These are phyloP conservation scores for Penicillium daleae DNA, from an alignment of 495 filamentous ascomycete genomes.

Conservation along the genomic window DNA sequence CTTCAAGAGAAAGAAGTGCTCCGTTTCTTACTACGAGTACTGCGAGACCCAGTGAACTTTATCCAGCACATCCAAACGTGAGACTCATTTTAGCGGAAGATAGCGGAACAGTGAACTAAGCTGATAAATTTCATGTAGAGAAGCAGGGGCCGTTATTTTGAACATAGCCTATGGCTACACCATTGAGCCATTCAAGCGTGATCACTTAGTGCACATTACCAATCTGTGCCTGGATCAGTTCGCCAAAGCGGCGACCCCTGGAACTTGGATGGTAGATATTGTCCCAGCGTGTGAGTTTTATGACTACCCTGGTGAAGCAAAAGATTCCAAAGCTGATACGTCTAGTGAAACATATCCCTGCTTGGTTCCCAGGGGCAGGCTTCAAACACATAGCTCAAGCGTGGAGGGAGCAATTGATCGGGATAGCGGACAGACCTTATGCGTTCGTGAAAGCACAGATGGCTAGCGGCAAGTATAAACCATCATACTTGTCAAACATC, in stretches of 20 bases:
- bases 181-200: constrained; percentile 40
- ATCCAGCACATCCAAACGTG: constrained; percentile 47
- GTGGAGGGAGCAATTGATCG: constrained; percentile 35
- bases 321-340: neutral
- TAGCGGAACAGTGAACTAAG: neutral
- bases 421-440: constrained; percentile 42
- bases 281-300: constrained; percentile 31
- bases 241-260: constrained; percentile 43
- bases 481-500: constrained; percentile 45
- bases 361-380: constrained; percentile 54
- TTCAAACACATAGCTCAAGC: constrained; percentile 47
- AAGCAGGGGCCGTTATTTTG: constrained; percentile 50
- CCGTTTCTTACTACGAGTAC: constrained; percentile 46
- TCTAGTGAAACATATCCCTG: constrained; percentile 45
- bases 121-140: constrained; percentile 18
- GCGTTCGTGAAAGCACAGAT: constrained; percentile 50
- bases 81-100: neutral
- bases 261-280: constrained; percentile 51
- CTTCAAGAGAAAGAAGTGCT: constrained; percentile 46
- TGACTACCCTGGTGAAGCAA: neutral
- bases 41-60: constrained; percentile 41
- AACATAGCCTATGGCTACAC: constrained; percentile 57
- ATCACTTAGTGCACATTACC: constrained; percentile 49
- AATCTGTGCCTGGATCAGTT: constrained; percentile 49
- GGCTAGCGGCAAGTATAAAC: constrained; percentile 29